These are phyloP conservation scores for Leccinum fuscescens DNA, from an alignment of 1,284 basidiomycete genomes.

Conservation along the genomic window DNA sequence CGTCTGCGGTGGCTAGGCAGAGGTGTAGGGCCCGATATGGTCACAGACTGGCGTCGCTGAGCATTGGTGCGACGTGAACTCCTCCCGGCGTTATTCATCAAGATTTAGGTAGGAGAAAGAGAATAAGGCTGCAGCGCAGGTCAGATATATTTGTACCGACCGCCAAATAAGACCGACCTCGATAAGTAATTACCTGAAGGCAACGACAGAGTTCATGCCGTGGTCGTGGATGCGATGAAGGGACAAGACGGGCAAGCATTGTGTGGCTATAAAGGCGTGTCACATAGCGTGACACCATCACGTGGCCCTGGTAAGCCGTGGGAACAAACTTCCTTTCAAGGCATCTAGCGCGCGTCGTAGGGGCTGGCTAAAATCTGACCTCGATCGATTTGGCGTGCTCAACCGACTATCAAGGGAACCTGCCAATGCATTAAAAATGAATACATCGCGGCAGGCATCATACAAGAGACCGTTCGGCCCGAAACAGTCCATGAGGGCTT, in stretches of 20 bases:
- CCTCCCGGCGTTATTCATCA: constrained; percentile 26
- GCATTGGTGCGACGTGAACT: constrained; percentile 25
- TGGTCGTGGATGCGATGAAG: constrained; percentile 17
- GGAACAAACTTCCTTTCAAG: too few species aligned
- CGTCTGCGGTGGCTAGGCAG: constrained; percentile 22
- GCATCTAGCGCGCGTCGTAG: too few species aligned
- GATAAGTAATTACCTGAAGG: background rate
- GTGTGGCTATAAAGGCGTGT: constrained; percentile 20
- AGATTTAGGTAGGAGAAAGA: background rate
- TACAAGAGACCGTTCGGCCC: too few species aligned
- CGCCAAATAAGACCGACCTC: constrained; percentile 8
- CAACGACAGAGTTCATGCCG: background rate
- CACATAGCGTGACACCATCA: constrained; percentile 16
- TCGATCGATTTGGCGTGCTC: too few species aligned
- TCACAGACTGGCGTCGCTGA: constrained; percentile 20
- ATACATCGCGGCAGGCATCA: too few species aligned
- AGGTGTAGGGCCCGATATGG: constrained; percentile 21
- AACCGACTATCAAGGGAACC: too few species aligned
- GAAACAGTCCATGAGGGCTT: too few species aligned
- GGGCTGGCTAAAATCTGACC: too few species aligned
- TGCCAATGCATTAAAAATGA: too few species aligned
- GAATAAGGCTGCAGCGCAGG: background rate
- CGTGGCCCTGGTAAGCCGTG: background rate
- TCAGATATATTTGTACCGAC: background rate
- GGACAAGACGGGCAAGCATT: constrained; percentile 4